phyloP scores from a whole-genome alignment of 768 basidiomycete genomes.

The Crepidotus variabilis region DNA sequence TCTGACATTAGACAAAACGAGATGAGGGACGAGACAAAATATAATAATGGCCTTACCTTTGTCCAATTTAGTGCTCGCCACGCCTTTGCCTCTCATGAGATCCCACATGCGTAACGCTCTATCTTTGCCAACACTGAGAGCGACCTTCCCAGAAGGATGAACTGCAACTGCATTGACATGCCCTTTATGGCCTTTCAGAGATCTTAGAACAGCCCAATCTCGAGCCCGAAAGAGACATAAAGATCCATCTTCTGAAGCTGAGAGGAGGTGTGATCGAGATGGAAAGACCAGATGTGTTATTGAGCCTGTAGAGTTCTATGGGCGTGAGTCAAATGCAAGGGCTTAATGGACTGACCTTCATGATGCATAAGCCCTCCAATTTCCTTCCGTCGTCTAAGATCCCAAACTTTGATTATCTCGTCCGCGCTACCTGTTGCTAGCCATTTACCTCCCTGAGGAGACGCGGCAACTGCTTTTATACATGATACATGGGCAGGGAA shows the following conservation, averaged over 20 bases:
- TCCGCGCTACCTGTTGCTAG: slow-evolving; percentile 94
- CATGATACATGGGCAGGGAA: slow-evolving; percentile 96
- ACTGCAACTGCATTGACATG: slow-evolving; percentile 87
- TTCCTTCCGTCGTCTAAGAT: slow-evolving; percentile 86
- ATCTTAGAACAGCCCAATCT: slow-evolving; percentile 89
- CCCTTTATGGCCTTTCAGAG: slow-evolving; percentile 91
- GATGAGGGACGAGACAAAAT: neutral
- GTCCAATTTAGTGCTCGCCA: slow-evolving; percentile 84
- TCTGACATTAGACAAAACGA: slow-evolving; percentile 41
- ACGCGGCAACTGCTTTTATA: slow-evolving; percentile 86
- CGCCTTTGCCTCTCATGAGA: slow-evolving; percentile 89
- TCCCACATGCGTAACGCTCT: slow-evolving; percentile 96
- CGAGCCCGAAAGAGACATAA: slow-evolving; percentile 87
- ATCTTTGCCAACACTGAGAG: slow-evolving; percentile 88
- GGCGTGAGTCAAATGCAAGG: neutral
- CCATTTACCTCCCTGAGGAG: slow-evolving; percentile 92
- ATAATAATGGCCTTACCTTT: slow-evolving; percentile 52
- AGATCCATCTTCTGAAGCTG: slow-evolving; percentile 90
- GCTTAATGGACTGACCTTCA: slow-evolving; percentile 56
- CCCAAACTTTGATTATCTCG: slow-evolving; percentile 97
- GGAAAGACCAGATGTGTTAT: slow-evolving; percentile 88
- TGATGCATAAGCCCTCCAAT: slow-evolving; percentile 95
- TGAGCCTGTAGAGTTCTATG: slow-evolving; percentile 54
- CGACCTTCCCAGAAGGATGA: slow-evolving; percentile 91
- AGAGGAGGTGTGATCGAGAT: slow-evolving; percentile 84